Evolutionary conservation across 192 early-diverging fungal genomes (phyloP).

Genomic region (Coemansia sp.): DNA sequence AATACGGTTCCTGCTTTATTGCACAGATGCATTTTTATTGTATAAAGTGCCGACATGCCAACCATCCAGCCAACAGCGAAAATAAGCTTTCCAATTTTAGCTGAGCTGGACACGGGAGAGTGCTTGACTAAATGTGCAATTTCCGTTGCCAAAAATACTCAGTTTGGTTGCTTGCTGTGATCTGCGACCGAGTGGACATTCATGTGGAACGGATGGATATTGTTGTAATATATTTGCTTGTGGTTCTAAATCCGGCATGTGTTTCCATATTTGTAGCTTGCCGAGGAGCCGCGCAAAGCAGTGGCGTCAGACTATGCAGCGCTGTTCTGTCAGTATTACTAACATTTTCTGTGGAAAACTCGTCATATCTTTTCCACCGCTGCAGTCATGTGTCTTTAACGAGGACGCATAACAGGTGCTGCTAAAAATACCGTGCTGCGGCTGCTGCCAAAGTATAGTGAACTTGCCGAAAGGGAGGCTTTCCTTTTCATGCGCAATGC

Average conservation of each 20-base stretch:
- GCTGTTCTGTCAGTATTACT: conserved; percentile 43
- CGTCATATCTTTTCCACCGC: too few relatives aligned
- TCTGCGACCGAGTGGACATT: not conserved
- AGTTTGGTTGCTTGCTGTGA: not conserved
- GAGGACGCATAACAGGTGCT: not conserved
- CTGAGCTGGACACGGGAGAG: not conserved
- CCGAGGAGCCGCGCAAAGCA: conserved; percentile 38
- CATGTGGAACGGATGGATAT: not conserved
- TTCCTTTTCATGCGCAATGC: too few relatives aligned
- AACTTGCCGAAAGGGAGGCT: conserved; percentile 1
- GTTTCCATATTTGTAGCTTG: conserved; percentile 28
- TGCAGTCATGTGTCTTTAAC: too few relatives aligned
- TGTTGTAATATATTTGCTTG: not conserved
- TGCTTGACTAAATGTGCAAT: not conserved
- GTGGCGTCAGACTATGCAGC: conserved; percentile 39
- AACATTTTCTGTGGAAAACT: not conserved
- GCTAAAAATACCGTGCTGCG: not conserved
- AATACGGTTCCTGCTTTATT: not conserved
- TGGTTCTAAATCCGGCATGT: not conserved
- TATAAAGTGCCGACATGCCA: not conserved
- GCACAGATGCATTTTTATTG: not conserved
- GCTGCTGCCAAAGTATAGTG: not conserved
- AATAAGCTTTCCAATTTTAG: not conserved
- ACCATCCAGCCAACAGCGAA: not conserved
- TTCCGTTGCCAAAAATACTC: not conserved